Conservation (phyloP, 2,329 filamentous ascomycete species). For the Epichloe elymi region DNA sequence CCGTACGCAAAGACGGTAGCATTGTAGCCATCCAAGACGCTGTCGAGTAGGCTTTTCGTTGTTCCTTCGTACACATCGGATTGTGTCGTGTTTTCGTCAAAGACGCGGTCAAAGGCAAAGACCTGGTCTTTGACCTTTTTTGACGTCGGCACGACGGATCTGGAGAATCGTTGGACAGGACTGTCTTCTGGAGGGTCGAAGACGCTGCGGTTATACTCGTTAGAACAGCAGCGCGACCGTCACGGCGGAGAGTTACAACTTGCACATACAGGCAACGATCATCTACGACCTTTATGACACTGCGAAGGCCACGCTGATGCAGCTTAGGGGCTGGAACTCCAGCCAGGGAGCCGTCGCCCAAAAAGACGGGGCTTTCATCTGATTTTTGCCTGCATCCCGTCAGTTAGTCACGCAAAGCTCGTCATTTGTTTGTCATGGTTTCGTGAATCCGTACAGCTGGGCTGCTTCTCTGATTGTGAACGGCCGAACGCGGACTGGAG, state of each 20-base stretch:
- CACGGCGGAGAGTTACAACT: no score
- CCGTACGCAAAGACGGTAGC: conserved; percentile 98
- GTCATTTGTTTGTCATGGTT: background rate
- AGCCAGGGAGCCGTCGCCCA: conserved; percentile 95
- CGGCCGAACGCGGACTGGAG: conserved; percentile 52
- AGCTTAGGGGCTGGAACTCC: conserved; percentile 73
- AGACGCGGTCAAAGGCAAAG: conserved; percentile 91
- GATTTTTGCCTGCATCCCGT: conserved; percentile 36
- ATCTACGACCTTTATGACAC: conserved; percentile 92
- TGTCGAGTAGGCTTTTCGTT: conserved; percentile 80
- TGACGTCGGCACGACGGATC: conserved; percentile 66
- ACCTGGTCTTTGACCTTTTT: conserved; percentile 98
- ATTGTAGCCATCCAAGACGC: conserved; percentile 93
- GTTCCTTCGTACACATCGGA: conserved; percentile 92
- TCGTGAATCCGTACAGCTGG: conserved; percentile 49
- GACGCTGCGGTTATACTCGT: conserved; percentile 42
- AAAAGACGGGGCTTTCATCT: conserved; percentile 80
- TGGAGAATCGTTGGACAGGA: conserved; percentile 75
- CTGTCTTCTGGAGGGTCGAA: conserved; percentile 96
- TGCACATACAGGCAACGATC: conserved; percentile 78
- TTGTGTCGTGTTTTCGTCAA: conserved; percentile 89
- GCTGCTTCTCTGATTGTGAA: conserved; percentile 88
- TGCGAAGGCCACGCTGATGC: conserved; percentile 71
- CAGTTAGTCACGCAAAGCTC: conserved; percentile 3
- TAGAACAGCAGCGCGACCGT: background rate